Base-by-base conservation (phyloP, 2,329 filamentous ascomycete species). In the Xylaria sp. region DNA sequence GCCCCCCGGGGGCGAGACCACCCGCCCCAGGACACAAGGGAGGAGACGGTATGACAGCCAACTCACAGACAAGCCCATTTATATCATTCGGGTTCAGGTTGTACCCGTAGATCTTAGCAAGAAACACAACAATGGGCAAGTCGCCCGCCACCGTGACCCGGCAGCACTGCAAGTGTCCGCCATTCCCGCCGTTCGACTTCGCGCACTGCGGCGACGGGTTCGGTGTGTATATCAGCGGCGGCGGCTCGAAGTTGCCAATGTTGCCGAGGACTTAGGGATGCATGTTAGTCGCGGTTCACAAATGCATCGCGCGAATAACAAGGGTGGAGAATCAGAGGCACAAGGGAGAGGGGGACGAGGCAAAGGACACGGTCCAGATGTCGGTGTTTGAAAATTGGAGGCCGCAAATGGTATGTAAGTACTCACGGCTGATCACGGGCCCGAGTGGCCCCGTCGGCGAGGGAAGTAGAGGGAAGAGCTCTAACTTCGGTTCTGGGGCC, bases 51-150 rank as follows among this genome's bases (percentile, higher is more conserved):
- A 4, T 8, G 17, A 25, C 0, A 43, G 6, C 21, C 11, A 3
- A 71, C 72, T 68, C 43, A 75, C 73, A 75, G 35, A 70, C 62
- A 15, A 73, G 29, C 4, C 72, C 73, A 38, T 73, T 75, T 11
- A 74, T 63, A 33, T 74, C 71, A 15, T 74, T 71, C 3, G 70
- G 70, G 51, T 72, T 73, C 38, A 74, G 57, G 21, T 57, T 33
- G 35, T 74, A 74, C 35, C 71, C 73, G 52, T 72, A 73, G 8
- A 71, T 3, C 1, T 27, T 38, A 2, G 73, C 73, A 7, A 74
- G 67, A 56, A 68, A 72, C n/a, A 68, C 66, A 13, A 74, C 69
- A 6, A 72, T 56, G 25, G 70, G 70, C 46, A 66, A 43, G 56
- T 73, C 71, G 11, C 72, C 73, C 8, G 71, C 71, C 13, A 72